These are phyloP conservation scores for Lactifluus hygrophoroides DNA, from an alignment of 768 basidiomycete species.

Conservation along the genomic window DNA sequence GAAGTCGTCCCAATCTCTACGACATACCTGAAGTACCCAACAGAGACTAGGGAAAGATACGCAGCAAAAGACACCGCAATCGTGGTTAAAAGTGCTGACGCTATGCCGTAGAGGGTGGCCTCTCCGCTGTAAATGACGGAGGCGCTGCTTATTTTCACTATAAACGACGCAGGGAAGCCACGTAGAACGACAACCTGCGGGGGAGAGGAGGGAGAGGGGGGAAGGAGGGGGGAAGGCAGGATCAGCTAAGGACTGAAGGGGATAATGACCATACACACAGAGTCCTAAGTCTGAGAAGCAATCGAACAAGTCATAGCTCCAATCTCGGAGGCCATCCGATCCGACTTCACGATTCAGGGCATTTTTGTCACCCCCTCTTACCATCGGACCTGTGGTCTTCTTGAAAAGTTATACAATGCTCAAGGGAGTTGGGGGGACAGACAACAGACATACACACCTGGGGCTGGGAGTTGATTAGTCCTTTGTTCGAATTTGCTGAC, in stretches of 20 bases:
- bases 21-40: conserved; percentile 35
- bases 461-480: conserved; percentile 5
- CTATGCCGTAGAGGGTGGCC: conserved; percentile 33
- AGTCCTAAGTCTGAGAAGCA: conserved; percentile 23
- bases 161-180: conserved; percentile 38
- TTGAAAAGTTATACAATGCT: too few species aligned
- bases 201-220: too few species aligned
- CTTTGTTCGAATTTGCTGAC: not conserved
- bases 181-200: conserved; percentile 30
- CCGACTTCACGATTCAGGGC: conserved; percentile 23
- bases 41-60: conserved; percentile 29
- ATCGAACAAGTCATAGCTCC: conserved; percentile 25
- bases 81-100: conserved; percentile 28
- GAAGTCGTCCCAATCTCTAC: not conserved
- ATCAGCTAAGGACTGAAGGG: not conserved
- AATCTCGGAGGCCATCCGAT: conserved; percentile 27
- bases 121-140: conserved; percentile 31
- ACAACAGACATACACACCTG: not conserved
- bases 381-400: conserved; percentile 3
- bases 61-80: conserved; percentile 33
- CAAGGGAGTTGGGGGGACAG: not conserved
- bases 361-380: conserved; percentile 17
- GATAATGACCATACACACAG: conserved; percentile 19
- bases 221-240: not conserved
- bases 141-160: conserved; percentile 33